Percentiles rank a stretch among this genome's conserved stretches.
These are phyloP conservation scores for Juncus effusus DNA, from an alignment of 176 grass and related monocot genomes.

Conservation along the genomic window DNA sequence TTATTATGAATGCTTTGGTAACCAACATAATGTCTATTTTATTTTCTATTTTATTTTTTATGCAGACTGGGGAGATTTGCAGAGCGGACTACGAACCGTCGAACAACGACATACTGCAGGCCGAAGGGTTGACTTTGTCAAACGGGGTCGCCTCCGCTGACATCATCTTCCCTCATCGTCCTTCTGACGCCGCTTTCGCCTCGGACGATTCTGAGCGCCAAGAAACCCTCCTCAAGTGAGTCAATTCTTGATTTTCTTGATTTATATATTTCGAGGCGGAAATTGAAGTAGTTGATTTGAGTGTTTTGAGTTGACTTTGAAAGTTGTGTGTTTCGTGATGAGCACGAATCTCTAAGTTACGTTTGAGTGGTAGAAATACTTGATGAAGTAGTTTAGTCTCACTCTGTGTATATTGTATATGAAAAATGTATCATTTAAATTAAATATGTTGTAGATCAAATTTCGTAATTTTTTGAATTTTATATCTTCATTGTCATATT, in stretches of 20 bases:
- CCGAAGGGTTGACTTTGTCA: constrained; percentile 72
- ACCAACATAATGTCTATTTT: neutral
- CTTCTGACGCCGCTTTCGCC: constrained; percentile 38
- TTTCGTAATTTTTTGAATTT: no score
- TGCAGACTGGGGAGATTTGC: constrained; percentile 82
- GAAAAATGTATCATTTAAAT: no score
- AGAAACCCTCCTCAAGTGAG: constrained; percentile 64
- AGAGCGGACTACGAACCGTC: constrained; percentile 80
- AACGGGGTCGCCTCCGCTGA: constrained; percentile 71
- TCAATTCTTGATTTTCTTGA: constrained; percentile 8
- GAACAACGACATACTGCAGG: constrained; percentile 71
- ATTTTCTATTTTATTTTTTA: constrained; percentile 30
- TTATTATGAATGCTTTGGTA: no score
- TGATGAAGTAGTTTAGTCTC: no score
- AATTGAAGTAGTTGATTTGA: neutral
- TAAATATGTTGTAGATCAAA: no score
- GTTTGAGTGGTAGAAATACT: no score
- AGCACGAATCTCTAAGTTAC: no score
- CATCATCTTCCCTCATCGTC: constrained; percentile 47
- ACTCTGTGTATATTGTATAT: no score
- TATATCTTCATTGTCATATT: no score
- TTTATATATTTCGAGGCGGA: no score
- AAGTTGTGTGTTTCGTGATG: no score
- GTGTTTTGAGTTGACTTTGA: no score
- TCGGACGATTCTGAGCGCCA: constrained; percentile 61